A percentile compares a stretch with the other conserved stretches of the same genome.
Evolutionary conservation across 768 basidiomycete genomes (phyloP).

Genomic region (Podaxis pistillaris): DNA sequence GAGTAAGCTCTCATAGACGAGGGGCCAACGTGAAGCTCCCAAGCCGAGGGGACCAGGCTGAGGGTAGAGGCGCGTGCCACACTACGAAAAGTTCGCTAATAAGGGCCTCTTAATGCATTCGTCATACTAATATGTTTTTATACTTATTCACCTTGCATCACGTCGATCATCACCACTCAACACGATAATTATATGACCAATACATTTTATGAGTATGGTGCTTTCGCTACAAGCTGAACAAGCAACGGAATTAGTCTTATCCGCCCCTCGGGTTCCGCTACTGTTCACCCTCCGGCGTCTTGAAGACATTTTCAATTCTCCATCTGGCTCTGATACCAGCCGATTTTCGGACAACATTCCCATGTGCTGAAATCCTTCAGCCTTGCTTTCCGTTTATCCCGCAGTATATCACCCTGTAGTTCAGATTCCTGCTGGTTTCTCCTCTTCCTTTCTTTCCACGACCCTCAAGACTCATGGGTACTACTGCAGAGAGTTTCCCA

Average conservation of each 20-base stretch:
- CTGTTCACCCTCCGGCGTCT: neutral
- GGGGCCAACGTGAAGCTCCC: neutral
- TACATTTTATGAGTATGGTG: neutral
- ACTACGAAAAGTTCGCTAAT: constrained; percentile 17
- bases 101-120: constrained; percentile 3
- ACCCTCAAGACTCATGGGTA: too few species aligned
- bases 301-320: neutral
- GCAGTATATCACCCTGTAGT: neutral
- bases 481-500: too few species aligned
- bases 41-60: neutral
- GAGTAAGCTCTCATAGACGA: constrained; percentile 51
- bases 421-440: neutral
- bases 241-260: neutral
- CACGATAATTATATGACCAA: constrained; percentile 2
- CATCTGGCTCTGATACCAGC: neutral
- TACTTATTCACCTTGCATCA: constrained; percentile 6
- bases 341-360: neutral
- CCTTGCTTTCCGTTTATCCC: neutral
- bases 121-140: neutral
- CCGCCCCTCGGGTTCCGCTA: neutral
- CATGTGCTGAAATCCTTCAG: neutral
- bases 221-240: neutral
- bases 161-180: constrained; percentile 12
- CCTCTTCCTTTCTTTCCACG: neutral
- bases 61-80: neutral